Evolutionary conservation across 176 grass and related monocot species (phyloP), one percentile per base, ranked within the genome.

Genomic region (Dendrocalamus sinicus): DNA sequence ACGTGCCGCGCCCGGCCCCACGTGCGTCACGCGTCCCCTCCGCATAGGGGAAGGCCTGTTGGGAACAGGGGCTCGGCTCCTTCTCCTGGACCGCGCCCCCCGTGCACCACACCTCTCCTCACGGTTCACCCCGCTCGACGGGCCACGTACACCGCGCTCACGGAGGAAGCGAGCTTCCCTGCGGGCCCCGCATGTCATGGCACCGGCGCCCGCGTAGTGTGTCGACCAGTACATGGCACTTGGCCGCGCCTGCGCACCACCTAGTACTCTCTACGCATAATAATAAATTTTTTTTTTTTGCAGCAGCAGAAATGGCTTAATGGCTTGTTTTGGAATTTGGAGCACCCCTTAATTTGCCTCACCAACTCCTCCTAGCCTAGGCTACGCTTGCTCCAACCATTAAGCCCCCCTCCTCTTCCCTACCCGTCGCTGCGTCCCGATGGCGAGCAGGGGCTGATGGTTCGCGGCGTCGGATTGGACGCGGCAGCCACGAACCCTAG

Each of bases 361-460:
- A 20, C 53, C 53, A 19, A 23, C 30, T 39, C 50, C 14, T 14
- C 63, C 22, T 14, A 35, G 24, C 32, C 24, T 60, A 70, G 59
- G n/a, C 72, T 12, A 28, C 19, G 6, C 52, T 54, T 54, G 22
- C 30, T 51, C 66, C 23, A 13, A 61, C 54, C 64, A 24, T 22
- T 10, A 37, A 52, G 10, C 59, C 48, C 44, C 24, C 54, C 15
- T 51, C n/a, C 23, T 11, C 69, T 1, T 67, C 12, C 3, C 52
- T 62, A 9, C 67, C 43, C 8, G 0, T 22, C 76, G 20, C 16
- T 26, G 20, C 71, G 12, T 12, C n/a, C 39, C 30, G 52, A 83
- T 83, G 86, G 73, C 44, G 7, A 69, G 16, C 2, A 47, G 61
- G 60, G 70, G 32, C 86, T 81, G 68, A 80, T 85, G 76, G 68